phyloP scores from a whole-genome alignment of 108 stramenopile genomes.

The Chaetoceros tenuissimus region DNA sequence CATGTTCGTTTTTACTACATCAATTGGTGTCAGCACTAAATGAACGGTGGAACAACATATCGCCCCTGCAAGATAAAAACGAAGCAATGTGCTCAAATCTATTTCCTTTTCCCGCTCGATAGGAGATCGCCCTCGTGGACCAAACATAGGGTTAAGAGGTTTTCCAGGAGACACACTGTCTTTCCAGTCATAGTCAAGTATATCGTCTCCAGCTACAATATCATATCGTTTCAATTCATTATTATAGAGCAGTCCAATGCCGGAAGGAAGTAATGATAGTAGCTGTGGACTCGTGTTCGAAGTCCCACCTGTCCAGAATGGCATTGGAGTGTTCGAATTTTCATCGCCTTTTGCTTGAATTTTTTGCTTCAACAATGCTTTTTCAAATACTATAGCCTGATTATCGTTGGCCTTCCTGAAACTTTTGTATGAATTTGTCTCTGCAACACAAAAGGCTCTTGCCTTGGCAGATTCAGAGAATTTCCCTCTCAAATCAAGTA shows the following conservation, averaged over 20 bases:
- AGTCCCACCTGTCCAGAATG: slow-evolving; percentile 16
- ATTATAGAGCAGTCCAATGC: slow-evolving; percentile 63
- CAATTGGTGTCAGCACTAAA: slow-evolving; percentile 60
- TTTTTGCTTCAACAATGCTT: background rate
- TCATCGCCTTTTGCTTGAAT: background rate
- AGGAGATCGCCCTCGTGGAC: slow-evolving; percentile 73
- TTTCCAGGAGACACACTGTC: slow-evolving; percentile 15
- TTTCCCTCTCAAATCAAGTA: slow-evolving; percentile 11
- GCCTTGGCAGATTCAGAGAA: slow-evolving; percentile 17
- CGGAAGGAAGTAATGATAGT: slow-evolving; percentile 60
- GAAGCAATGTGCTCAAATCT: slow-evolving; percentile 38
- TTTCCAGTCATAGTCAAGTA: slow-evolving; percentile 25
- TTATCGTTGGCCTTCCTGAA: slow-evolving; percentile 26
- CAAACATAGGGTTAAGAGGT: slow-evolving; percentile 72
- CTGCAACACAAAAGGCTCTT: slow-evolving; percentile 22
- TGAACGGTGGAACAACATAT: slow-evolving; percentile 68
- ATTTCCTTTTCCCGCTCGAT: slow-evolving; percentile 73
- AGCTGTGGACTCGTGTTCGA: slow-evolving; percentile 48
- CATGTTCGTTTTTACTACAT: slow-evolving; percentile 61
- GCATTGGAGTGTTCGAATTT: slow-evolving; percentile 1
- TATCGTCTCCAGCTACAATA: slow-evolving; percentile 22
- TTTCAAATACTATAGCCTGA: background rate
- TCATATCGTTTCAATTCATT: slow-evolving; percentile 38
- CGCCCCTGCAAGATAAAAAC: slow-evolving; percentile 67
- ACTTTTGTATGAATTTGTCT: slow-evolving; percentile 28